Percentiles rank a stretch among this genome's conserved stretches.
These are phyloP conservation scores for Leishmania mexicana DNA, from an alignment of 208 protist species.

Conservation along the genomic window DNA sequence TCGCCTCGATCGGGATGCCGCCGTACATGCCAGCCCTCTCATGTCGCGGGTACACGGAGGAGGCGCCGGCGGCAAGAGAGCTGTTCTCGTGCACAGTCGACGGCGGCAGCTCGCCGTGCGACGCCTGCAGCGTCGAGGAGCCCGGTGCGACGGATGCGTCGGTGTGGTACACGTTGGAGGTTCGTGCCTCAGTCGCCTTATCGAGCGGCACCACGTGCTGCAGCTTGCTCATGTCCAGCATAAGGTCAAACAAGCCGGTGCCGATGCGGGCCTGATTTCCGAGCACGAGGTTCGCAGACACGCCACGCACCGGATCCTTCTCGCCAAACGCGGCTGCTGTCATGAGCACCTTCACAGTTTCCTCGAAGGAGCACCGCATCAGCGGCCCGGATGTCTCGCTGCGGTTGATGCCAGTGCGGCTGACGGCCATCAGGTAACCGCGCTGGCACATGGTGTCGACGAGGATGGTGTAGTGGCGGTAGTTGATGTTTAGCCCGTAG, in stretches of 20 bases:
- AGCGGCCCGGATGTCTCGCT: conserved; percentile 95
- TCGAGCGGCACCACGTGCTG: conserved; percentile 79
- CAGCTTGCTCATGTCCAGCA: conserved; percentile 94
- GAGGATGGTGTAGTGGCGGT: conserved; percentile 98
- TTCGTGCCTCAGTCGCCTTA: conserved; percentile 74
- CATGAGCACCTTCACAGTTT: conserved; percentile 99
- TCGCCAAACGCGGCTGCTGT: conserved; percentile 97
- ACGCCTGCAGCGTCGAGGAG: conserved; percentile 22
- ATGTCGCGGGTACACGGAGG: conserved; percentile 21
- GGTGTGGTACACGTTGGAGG: conserved; percentile 84
- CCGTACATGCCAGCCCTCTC: conserved; percentile 41
- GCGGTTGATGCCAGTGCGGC: conserved; percentile 96
- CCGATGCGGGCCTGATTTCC: conserved; percentile 97
- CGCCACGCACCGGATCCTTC: conserved; percentile 94
- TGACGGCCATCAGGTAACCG: conserved; percentile 97
- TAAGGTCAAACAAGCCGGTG: conserved; percentile 97
- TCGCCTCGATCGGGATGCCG: conserved; percentile 55
- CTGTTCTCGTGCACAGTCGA: conserved; percentile 77
- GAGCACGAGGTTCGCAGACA: conserved; percentile 98
- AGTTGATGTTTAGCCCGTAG: conserved; percentile 99
- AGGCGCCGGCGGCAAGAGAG: conserved; percentile 38
- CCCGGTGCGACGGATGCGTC: conserved; percentile 56
- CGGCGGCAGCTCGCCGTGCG: conserved; percentile 51
- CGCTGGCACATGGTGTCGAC: conserved; percentile 99
- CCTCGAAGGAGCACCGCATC: conserved; percentile 99